Evolutionary conservation across 768 basidiomycete genomes (phyloP).

Genomic region (Nidula microcarpa): DNA sequence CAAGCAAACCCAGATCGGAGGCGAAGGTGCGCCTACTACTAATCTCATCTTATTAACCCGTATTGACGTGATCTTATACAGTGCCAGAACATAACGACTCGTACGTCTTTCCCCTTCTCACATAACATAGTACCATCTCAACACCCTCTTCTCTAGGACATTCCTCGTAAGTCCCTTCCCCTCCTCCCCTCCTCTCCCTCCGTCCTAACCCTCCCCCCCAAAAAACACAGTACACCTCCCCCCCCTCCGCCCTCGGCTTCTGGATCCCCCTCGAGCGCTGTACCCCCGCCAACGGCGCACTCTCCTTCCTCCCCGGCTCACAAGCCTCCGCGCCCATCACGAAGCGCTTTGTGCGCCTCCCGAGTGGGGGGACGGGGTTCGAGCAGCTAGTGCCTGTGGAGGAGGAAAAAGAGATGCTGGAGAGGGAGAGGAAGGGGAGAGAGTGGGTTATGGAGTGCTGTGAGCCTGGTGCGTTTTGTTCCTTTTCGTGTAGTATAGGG

Average conservation of each 20-base stretch:
- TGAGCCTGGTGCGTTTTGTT: background rate
- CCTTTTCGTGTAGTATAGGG: too few species aligned
- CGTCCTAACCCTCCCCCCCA: background rate
- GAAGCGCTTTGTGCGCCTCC: conserved; percentile 82
- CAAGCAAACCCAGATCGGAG: conserved; percentile 91
- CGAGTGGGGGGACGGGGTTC: conserved; percentile 81
- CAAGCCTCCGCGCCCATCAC: conserved; percentile 72
- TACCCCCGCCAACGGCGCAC: conserved; percentile 76
- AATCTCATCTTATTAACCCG: background rate
- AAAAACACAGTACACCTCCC: conserved; percentile 74
- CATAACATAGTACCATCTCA: conserved; percentile 2
- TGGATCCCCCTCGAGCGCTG: conserved; percentile 96
- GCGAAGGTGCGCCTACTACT: conserved; percentile 59
- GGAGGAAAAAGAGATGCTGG: conserved; percentile 19
- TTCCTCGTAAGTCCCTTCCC: conserved; percentile 53
- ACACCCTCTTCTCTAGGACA: conserved; percentile 39
- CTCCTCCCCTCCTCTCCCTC: background rate
- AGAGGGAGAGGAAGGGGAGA: conserved; percentile 5
- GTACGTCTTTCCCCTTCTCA: conserved; percentile 38
- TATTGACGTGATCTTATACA: conserved; percentile 17
- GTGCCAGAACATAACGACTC: conserved; percentile 95
- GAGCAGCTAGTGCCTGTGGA: conserved; percentile 29
- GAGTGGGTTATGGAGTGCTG: background rate
- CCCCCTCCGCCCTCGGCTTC: conserved; percentile 89
- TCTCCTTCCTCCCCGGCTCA: conserved; percentile 88